phyloP scores from a whole-genome alignment of 192 early-diverging fungal genomes.

The Backusella luteola region DNA sequence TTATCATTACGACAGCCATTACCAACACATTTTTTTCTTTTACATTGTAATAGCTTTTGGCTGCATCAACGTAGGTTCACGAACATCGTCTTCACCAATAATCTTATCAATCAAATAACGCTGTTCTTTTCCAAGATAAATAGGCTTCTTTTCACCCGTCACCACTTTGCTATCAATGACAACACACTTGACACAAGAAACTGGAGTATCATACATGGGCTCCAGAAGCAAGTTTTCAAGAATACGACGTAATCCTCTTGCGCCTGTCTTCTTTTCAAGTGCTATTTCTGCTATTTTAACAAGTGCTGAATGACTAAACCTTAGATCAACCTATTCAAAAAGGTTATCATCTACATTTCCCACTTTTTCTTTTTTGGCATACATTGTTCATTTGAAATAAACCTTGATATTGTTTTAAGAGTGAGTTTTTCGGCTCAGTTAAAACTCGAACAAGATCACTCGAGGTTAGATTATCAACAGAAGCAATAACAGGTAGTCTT shows the following conservation, averaged over 20 bases:
- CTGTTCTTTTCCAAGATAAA: conserved; percentile 58
- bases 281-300: conserved; percentile 72
- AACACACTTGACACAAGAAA: conserved; percentile 69
- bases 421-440: conserved; percentile 79
- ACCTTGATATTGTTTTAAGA: conserved; percentile 79
- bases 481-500: conserved; percentile 76
- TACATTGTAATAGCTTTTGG: background rate
- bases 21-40: background rate
- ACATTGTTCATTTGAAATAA: conserved; percentile 62
- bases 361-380: background rate
- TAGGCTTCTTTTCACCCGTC: conserved; percentile 55
- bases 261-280: conserved; percentile 80
- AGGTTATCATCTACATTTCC: no score
- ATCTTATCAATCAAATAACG: conserved; percentile 13
- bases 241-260: conserved; percentile 80
- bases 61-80: background rate
- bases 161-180: conserved; percentile 70
- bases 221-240: conserved; percentile 74
- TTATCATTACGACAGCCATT: background rate
- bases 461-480: conserved; percentile 62
- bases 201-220: conserved; percentile 80
- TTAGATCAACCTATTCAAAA: conserved; percentile 52
- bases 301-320: conserved; percentile 69
- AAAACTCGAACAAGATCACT: conserved; percentile 74
- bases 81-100: conserved; percentile 19